These are phyloP conservation scores for Trichophyton equinum DNA, from an alignment of 2,329 filamentous ascomycete genomes.

Conservation along the genomic window DNA sequence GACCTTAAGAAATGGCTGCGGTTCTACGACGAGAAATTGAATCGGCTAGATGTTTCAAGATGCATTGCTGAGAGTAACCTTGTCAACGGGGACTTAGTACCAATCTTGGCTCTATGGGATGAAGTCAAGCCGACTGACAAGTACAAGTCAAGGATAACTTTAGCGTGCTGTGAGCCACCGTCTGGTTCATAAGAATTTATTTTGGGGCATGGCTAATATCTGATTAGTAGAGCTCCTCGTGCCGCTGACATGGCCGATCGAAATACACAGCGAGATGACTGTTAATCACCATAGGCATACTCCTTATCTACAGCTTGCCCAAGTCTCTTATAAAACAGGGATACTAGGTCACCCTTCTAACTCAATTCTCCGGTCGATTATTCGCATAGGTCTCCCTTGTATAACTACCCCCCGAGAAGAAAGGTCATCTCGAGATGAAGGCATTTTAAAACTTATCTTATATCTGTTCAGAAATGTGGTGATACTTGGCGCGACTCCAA, in stretches of 20 bases:
- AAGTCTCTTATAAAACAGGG: conserved; percentile 78
- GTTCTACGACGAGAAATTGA: conserved; percentile 83
- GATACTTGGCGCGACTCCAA: conserved; percentile 63
- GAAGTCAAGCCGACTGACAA: conserved; percentile 59
- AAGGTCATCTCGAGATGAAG: conserved; percentile 67
- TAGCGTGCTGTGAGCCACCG: conserved; percentile 53
- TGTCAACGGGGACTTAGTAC: conserved; percentile 77
- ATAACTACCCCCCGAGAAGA: conserved; percentile 71
- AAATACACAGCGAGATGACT: conserved; percentile 70
- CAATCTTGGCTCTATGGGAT: conserved; percentile 74
- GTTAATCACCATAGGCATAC: conserved; percentile 86
- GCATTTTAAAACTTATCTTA: conserved; percentile 79
- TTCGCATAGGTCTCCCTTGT: conserved; percentile 69
- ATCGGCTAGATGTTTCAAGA: conserved; percentile 86
- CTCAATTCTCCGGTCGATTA: conserved; percentile 64
- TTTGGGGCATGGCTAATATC: conserved; percentile 4
- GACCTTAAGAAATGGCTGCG: conserved; percentile 94
- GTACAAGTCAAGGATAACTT: conserved; percentile 63
- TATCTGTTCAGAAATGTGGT: conserved; percentile 83
- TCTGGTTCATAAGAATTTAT: not conserved
- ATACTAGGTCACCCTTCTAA: conserved; percentile 73
- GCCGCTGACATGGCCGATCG: conserved; percentile 86
- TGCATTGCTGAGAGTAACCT: conserved; percentile 86
- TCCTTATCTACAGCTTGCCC: conserved; percentile 75
- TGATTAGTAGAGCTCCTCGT: conserved; percentile 66